Percentiles rank a stretch among this genome's conserved stretches.
phyloP scores from a whole-genome alignment of 306 rosid species.

The Lupinus albus region DNA sequence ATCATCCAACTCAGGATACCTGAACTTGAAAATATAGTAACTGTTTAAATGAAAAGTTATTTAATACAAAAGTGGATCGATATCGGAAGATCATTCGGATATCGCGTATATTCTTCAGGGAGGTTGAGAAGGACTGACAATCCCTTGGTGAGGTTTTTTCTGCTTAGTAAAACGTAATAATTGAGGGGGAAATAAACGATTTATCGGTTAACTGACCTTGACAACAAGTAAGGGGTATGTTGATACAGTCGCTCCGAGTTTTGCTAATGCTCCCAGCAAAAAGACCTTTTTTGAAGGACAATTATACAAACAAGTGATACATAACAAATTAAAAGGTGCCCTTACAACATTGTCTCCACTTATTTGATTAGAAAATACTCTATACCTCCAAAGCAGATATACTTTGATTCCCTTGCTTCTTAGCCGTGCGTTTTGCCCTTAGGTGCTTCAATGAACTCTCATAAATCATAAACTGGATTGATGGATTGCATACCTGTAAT shows the following conservation, averaged over 20 bases:
- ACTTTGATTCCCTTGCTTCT: conserved; percentile 51
- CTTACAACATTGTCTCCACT: conserved; percentile 26
- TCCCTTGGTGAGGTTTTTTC: background rate
- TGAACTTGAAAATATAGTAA: background rate
- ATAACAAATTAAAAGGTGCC: conserved; percentile 15
- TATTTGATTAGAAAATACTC: conserved; percentile 25
- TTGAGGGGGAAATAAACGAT: conserved; percentile 28
- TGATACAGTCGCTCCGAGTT: conserved; percentile 81
- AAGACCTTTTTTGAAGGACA: conserved; percentile 59
- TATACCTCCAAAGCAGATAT: conserved; percentile 71
- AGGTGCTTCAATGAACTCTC: conserved; percentile 69
- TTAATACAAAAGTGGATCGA: background rate
- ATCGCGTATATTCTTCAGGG: background rate
- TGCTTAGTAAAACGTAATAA: background rate
- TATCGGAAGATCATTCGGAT: conserved; percentile 2
- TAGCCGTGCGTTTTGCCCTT: conserved; percentile 56
- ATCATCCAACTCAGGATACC: background rate
- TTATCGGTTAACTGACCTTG: conserved; percentile 55
- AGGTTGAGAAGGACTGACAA: conserved; percentile 1
- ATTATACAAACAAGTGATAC: conserved; percentile 28
- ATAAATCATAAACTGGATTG: conserved; percentile 83
- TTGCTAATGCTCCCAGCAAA: conserved; percentile 78
- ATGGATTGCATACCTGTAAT: conserved; percentile 79
- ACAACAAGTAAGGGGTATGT: conserved; percentile 82
- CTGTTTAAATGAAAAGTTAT: background rate